Conservation (phyloP, 2,329 filamentous ascomycete species). For the Neoascochyta sp. region DNA sequence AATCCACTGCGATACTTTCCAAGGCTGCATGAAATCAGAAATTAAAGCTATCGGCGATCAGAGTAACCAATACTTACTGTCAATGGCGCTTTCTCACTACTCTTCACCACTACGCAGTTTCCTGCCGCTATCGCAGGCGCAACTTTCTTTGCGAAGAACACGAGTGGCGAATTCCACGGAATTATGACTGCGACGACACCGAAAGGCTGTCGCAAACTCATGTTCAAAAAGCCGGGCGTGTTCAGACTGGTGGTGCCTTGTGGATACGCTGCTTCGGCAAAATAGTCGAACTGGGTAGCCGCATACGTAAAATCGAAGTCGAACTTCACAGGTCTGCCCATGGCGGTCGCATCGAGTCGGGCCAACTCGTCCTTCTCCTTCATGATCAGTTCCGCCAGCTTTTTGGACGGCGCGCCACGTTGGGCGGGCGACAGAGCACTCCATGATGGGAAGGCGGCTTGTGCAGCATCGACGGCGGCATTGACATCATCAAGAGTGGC, state of each 20-base stretch:
- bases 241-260: constrained; percentile 70
- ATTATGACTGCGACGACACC: constrained; percentile 78
- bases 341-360: constrained; percentile 75
- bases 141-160: constrained; percentile 27
- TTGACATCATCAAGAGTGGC: constrained; percentile 24
- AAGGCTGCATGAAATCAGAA: constrained; percentile 47
- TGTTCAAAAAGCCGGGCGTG: constrained; percentile 48
- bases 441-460: constrained; percentile 27
- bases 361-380: constrained; percentile 67
- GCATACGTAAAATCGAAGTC: constrained; percentile 68
- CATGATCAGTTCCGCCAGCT: constrained; percentile 39
- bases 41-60: too few species aligned
- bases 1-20: constrained; percentile 75
- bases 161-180: constrained; percentile 47
- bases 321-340: constrained; percentile 78
- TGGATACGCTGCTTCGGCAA: constrained; percentile 73
- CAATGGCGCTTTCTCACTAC: constrained; percentile 52
- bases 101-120: constrained; percentile 29
- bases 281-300: constrained; percentile 74
- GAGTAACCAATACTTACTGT: constrained; percentile 52
- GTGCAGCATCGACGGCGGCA: constrained; percentile 21
- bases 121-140: constrained; percentile 24
- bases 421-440: constrained; percentile 35
- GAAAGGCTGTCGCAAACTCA: constrained; percentile 72
- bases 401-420: constrained; percentile 43